These are phyloP conservation scores for Cornus kousa DNA, from an alignment of 148 eudicot genomes.

Conservation along the genomic window DNA sequence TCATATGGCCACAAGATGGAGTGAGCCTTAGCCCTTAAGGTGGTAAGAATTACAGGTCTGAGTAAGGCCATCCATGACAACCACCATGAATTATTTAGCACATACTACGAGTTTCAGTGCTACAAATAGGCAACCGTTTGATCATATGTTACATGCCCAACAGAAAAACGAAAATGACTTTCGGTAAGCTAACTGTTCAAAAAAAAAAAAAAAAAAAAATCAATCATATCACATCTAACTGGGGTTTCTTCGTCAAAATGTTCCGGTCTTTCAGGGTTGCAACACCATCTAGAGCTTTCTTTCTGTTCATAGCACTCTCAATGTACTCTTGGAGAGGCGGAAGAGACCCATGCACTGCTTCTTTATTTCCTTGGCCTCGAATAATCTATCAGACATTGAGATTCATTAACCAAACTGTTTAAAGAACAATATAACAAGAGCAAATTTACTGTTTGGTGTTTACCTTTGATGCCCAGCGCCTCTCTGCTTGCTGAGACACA, in stretches of 20 bases:
- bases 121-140: too few relatives aligned
- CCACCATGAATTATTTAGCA: too few relatives aligned
- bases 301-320: constrained; percentile 56
- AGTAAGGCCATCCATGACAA: too few relatives aligned
- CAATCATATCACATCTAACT: constrained; percentile 40
- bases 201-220: neutral
- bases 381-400: constrained; percentile 45
- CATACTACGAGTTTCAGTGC: too few relatives aligned
- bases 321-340: constrained; percentile 76
- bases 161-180: neutral
- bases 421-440: neutral
- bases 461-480: constrained; percentile 99
- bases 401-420: neutral
- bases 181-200: too few relatives aligned
- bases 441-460: constrained; percentile 1
- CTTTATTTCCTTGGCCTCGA: constrained; percentile 55
- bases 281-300: constrained; percentile 35
- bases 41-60: too few relatives aligned
- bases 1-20: too few relatives aligned
- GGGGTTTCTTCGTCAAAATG: constrained; percentile 41
- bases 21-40: too few relatives aligned
- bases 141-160: neutral
- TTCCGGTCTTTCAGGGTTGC: constrained; percentile 42
- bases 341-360: constrained; percentile 48
- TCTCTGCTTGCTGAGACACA: constrained; percentile 93